phyloP scores from a whole-genome alignment of 345 rosid genomes.

The Brassica nigra region DNA sequence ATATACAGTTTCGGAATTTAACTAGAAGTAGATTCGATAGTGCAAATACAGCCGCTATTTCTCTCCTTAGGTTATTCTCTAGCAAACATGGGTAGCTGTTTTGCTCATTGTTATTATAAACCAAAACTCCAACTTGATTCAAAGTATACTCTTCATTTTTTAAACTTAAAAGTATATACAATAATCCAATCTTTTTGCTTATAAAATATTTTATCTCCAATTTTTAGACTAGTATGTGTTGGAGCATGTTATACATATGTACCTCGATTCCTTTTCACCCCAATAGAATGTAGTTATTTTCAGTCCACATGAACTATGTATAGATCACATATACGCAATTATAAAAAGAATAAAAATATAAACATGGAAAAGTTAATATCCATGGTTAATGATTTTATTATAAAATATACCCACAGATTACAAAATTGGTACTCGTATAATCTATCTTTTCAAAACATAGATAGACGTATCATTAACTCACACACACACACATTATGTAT shows the following conservation, averaged over 20 bases:
- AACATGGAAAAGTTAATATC: neutral
- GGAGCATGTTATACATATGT: neutral
- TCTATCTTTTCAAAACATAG: slow-evolving; percentile 28
- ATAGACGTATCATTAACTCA: slow-evolving; percentile 19
- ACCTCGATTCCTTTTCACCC: neutral
- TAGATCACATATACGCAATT: neutral
- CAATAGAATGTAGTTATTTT: neutral
- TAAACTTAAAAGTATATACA: neutral
- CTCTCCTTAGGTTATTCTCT: no score
- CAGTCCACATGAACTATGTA: neutral
- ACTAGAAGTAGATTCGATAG: neutral
- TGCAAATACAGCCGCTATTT: neutral
- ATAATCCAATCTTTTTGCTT: neutral
- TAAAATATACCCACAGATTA: neutral
- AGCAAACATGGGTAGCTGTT: neutral
- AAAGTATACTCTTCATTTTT: neutral
- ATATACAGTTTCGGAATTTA: neutral
- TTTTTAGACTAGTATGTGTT: neutral
- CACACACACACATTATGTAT: neutral
- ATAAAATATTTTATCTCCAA: neutral
- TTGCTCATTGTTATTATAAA: neutral
- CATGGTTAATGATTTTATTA: neutral
- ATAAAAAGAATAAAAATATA: neutral
- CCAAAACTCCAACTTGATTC: neutral
- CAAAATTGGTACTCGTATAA: slow-evolving; percentile 17